Evolutionary conservation across 2,329 filamentous ascomycete species (phyloP), one percentile per base, ranked within the genome.

Genomic region (Colletotrichum ledebouriae): DNA sequence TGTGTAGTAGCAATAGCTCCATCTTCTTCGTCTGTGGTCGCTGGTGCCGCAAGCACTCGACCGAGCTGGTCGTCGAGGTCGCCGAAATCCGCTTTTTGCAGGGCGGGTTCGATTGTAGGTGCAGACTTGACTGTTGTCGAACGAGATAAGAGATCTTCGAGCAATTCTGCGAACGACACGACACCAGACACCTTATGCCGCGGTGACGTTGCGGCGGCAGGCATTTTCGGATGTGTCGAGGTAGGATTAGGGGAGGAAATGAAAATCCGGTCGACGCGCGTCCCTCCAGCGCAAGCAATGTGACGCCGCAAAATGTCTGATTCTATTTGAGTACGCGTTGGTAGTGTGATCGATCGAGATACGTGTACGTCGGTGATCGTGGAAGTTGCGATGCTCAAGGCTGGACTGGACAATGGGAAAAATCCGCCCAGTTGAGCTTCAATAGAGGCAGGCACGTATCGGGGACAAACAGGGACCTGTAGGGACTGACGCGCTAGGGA

Each of bases 41-140:
- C 69, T 39, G 71, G 70, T 72, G 76, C 70, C 72, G 71, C 67
- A 59, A 72, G 67, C 47, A 78, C 63, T 52, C 77, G 78, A 22
- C 78, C 77, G 10, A 89, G 76, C 71, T 81, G 82, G 33, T 75
- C 77, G 42, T 83, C 78, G 17, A 89, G 76, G 66, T 85, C 78
- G 33, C 83, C 80, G 69, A 91, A 86, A 75, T 94, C 88, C 59
- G 87, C 82, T 76, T 94, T 92, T 33, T 87, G 89, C 71, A 98
- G 84, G 3, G 90, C 88, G 12, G 92, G 92, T 73, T 97, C 94
- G 72, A 94, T 88, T 20, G 85, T 83, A 20, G 84, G 78, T 41
- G 84, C 83, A 37, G 84, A 81, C 77, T 93, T 94, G 69, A 86
- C 78, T 44, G 81, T 75, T 59, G 85, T 84, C 66, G 90, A 90